A percentile compares a stretch with the other conserved stretches of the same genome.
phyloP scores from a whole-genome alignment of 371 early-diverging fungal species.

The Apophysomyces ossiformis region DNA sequence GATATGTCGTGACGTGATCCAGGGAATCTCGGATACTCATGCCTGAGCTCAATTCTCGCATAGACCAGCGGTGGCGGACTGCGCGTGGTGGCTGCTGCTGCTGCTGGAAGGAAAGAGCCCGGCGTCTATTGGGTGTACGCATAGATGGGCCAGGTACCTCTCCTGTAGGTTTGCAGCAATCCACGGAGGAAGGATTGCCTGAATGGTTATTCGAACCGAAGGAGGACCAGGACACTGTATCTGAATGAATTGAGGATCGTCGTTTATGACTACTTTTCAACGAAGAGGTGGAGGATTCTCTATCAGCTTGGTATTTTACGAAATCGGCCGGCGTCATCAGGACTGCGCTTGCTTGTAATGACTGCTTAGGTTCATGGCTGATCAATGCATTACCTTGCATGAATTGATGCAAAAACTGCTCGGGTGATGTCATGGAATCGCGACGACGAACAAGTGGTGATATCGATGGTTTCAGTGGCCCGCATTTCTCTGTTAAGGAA shows the following conservation, averaged over 20 bases:
- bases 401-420: slow-evolving; percentile 45
- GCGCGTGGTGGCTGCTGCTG: slow-evolving; percentile 28
- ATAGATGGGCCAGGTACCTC: slow-evolving; percentile 6
- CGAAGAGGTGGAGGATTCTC: slow-evolving; percentile 34
- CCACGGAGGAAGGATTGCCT: neutral
- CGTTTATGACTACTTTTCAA: slow-evolving; percentile 21
- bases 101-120: slow-evolving; percentile 49
- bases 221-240: slow-evolving; percentile 21
- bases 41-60: slow-evolving; percentile 25
- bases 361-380: neutral
- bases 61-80: slow-evolving; percentile 23
- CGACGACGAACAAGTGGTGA: slow-evolving; percentile 39
- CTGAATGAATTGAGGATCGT: slow-evolving; percentile 39
- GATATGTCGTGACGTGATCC: slow-evolving; percentile 17
- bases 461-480: slow-evolving; percentile 39
- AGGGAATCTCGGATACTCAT: slow-evolving; percentile 6
- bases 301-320: slow-evolving; percentile 30
- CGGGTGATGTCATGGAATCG: slow-evolving; percentile 48
- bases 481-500: slow-evolving; percentile 4
- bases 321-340: slow-evolving; percentile 32
- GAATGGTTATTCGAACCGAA: neutral
- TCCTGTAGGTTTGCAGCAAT: neutral
- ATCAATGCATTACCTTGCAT: slow-evolving; percentile 23
- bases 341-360: slow-evolving; percentile 8
- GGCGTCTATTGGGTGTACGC: slow-evolving; percentile 30